These are phyloP conservation scores for Chaetomium globosum DNA, from an alignment of 2,329 filamentous ascomycete species.

Conservation along the genomic window DNA sequence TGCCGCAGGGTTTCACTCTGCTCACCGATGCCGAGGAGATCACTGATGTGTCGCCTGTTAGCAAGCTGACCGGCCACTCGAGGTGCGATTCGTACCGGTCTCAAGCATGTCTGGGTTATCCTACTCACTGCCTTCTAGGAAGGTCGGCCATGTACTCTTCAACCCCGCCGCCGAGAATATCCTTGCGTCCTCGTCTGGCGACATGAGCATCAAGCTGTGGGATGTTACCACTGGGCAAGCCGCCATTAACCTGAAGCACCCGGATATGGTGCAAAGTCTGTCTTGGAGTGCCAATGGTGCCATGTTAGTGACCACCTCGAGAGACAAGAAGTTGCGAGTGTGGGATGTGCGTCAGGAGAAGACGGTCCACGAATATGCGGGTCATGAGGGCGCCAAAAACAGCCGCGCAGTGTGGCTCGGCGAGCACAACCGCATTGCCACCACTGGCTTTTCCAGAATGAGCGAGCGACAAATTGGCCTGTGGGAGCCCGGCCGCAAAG, in stretches of 20 bases:
- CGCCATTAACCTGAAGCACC: constrained; percentile 77
- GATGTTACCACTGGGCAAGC: constrained; percentile 79
- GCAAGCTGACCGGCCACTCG: constrained; percentile 82
- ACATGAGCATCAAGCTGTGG: constrained; percentile 95
- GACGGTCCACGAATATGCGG: constrained; percentile 78
- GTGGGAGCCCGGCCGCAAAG: constrained; percentile 85
- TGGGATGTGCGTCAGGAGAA: constrained; percentile 97
- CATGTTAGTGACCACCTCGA: constrained; percentile 85
- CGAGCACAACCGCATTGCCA: constrained; percentile 92
- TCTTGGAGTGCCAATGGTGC: constrained; percentile 92
- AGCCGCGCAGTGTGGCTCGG: constrained; percentile 96
- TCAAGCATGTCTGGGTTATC: not conserved
- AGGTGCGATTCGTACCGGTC: constrained; percentile 56
- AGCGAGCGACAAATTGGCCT: constrained; percentile 94
- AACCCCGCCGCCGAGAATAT: constrained; percentile 96
- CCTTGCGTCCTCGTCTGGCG: constrained; percentile 90
- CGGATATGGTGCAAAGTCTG: constrained; percentile 90
- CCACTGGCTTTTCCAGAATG: constrained; percentile 97
- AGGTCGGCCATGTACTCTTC: constrained; percentile 97
- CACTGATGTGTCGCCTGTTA: constrained; percentile 75
- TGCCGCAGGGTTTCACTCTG: constrained; percentile 83
- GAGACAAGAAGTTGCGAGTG: constrained; percentile 96
- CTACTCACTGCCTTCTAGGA: constrained; percentile 57
- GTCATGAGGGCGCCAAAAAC: constrained; percentile 94
- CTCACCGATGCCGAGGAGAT: constrained; percentile 84